These are phyloP conservation scores for Ophiostoma australiae DNA, from an alignment of 2,329 filamentous ascomycete species.

Conservation along the genomic window DNA sequence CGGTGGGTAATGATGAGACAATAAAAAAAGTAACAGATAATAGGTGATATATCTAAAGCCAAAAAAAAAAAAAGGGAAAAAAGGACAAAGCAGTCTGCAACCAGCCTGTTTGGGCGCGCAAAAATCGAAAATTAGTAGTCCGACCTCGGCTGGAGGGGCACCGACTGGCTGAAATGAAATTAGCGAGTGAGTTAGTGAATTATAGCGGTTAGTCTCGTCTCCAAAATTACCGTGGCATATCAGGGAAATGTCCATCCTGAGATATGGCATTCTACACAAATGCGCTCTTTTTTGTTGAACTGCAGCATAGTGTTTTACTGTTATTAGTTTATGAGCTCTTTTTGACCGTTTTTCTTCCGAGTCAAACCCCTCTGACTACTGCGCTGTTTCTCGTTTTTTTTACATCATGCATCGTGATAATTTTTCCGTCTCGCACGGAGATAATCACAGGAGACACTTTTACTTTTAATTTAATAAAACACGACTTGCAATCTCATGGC, in stretches of 20 bases:
- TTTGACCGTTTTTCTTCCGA: neutral
- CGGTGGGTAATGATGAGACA: neutral
- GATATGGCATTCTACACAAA: slow-evolving; percentile 4
- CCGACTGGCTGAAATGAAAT: neutral
- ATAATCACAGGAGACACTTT: neutral
- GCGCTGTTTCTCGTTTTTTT: neutral
- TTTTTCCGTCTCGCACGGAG: neutral
- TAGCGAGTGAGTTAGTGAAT: neutral
- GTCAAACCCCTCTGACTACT: neutral
- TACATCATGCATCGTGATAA: slow-evolving; percentile 2
- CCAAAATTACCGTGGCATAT: neutral
- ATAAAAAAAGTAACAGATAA: neutral
- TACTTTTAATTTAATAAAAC: neutral
- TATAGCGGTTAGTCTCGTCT: neutral
- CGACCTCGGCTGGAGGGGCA: slow-evolving; percentile 11
- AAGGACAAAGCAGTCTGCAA: neutral
- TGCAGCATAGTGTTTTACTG: neutral
- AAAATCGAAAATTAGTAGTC: neutral
- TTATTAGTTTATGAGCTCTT: neutral
- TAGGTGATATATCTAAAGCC: neutral
- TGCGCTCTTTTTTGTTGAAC: neutral
- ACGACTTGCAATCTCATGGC: neutral
- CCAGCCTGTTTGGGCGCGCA: neutral
- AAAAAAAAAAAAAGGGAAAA: neutral
- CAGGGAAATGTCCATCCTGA: neutral